Evolutionary conservation across 257 asterid species (phyloP), one percentile per base, ranked within the genome.

Genomic region (Verbena officinalis): DNA sequence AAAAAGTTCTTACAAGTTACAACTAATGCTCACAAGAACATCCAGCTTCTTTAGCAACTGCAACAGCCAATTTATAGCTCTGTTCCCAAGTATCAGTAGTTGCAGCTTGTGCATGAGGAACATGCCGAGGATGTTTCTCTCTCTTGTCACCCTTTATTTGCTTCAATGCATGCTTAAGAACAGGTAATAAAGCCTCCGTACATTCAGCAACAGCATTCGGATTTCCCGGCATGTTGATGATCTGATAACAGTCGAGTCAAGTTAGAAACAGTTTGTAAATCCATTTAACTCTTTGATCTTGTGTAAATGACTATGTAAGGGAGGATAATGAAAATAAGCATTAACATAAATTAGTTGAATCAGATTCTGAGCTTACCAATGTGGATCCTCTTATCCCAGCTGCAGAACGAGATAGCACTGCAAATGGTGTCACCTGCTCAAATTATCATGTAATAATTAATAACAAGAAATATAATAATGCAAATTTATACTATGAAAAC

Each of bases 381-480:
- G 97, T 93, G n/a, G 96, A 80, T 68, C 97, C 99, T 80, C 99
- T 76, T 69, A 93, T 93, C 64, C 99, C 99, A 66, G 99, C 96
- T 10, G 97, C 96, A 22, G 96, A 75, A 51, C 99, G 97, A 9
- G 99, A 88, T 55, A 93, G 86, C 90, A 90, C 73, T 39, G 97
- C 99, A 79, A 83, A 86, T 2, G 95, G 99, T 13, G 99, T 93
- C 74, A 93, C 96, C 98, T 93, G 86, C 65, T 49, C 63, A 46
- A 66, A 55, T 44, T 56, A 65, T 61, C 52, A 45, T 44, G 49
- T 19, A 45, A 68, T 48, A 71, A 57, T 54, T 31, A 70, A 23
- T 49, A 51, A 39, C 17, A 46, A 22, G 27, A 27, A 27, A 27
- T 27, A 5, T 2, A 27, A 27, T 12, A 39, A 19, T 23, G 8